These are phyloP conservation scores for Coniophora puteana DNA, from an alignment of 1,284 basidiomycete genomes.

Conservation along the genomic window DNA sequence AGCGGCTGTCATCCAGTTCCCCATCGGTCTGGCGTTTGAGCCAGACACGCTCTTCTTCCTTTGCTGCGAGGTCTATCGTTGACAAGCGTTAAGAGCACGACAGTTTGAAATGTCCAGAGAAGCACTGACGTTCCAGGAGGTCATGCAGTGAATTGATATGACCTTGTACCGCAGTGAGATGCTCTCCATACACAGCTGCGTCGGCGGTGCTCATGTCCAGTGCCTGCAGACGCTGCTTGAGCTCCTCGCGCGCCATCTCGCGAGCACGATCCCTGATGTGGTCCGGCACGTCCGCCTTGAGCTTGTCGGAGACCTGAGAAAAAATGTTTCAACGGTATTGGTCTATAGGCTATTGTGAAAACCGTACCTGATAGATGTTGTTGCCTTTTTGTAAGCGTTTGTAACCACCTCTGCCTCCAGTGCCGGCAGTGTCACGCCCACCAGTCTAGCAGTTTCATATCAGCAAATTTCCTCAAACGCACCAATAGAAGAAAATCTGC, in stretches of 20 bases:
- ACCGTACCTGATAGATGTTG: constrained; percentile 53
- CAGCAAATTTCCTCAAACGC: constrained; percentile 2
- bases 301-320: constrained; percentile 43
- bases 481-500: constrained; percentile 18
- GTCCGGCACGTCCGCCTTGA: constrained; percentile 58
- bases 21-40: constrained; percentile 67
- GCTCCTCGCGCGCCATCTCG: constrained; percentile 61
- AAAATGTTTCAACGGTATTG: not conserved
- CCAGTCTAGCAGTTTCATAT: constrained; percentile 42
- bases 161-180: constrained; percentile 50
- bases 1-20: constrained; percentile 60
- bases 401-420: constrained; percentile 62
- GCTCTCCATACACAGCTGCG: constrained; percentile 50
- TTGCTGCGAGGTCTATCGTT: constrained; percentile 52
- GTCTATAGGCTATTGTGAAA: not conserved
- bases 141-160: constrained; percentile 57
- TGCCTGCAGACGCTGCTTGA: constrained; percentile 55
- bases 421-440: constrained; percentile 62
- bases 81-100: not conserved
- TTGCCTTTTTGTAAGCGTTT: constrained; percentile 64
- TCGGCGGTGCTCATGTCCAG: constrained; percentile 55
- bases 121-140: constrained; percentile 51
- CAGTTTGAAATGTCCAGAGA: too few relatives aligned
- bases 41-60: constrained; percentile 67
- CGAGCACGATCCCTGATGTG: constrained; percentile 57